A percentile compares a stretch with the other conserved stretches of the same genome.
phyloP scores from a whole-genome alignment of 495 filamentous ascomycete genomes.

The Penicillium manginii region DNA sequence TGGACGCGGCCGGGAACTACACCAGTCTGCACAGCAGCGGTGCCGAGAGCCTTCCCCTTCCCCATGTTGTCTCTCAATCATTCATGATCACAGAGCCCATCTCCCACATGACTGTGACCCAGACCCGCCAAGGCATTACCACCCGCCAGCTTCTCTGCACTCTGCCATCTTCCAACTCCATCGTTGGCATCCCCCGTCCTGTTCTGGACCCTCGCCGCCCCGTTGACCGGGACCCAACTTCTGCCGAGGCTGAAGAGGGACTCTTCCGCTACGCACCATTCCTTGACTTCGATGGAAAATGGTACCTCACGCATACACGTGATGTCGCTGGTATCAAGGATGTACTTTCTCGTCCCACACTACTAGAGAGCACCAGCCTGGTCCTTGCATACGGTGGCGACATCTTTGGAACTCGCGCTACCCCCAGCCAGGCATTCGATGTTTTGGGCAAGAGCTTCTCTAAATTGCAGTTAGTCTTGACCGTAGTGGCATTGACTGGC shows the following conservation, averaged over 20 bases:
- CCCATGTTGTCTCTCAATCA: slow-evolving; percentile 75
- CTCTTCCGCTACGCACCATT: slow-evolving; percentile 73
- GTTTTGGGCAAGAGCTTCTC: slow-evolving; percentile 91
- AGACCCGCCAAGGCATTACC: slow-evolving; percentile 93
- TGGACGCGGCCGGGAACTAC: slow-evolving; percentile 69
- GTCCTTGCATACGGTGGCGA: slow-evolving; percentile 88
- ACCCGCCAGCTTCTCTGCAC: slow-evolving; percentile 79
- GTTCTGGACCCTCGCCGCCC: slow-evolving; percentile 88
- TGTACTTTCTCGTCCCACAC: slow-evolving; percentile 71
- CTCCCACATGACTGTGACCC: slow-evolving; percentile 77
- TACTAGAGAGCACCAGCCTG: slow-evolving; percentile 92
- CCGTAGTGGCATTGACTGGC: slow-evolving; percentile 73
- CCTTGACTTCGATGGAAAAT: slow-evolving; percentile 83
- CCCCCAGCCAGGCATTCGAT: slow-evolving; percentile 87
- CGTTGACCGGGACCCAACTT: slow-evolving; percentile 78
- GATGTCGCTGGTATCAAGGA: slow-evolving; percentile 76
- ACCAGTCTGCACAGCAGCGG: slow-evolving; percentile 64
- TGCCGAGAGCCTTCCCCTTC: slow-evolving; percentile 48
- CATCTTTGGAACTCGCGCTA: slow-evolving; percentile 82
- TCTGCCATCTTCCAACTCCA: slow-evolving; percentile 67
- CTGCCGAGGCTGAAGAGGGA: slow-evolving; percentile 81
- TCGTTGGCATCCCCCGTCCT: slow-evolving; percentile 77
- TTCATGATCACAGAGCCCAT: slow-evolving; percentile 79
- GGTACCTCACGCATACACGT: slow-evolving; percentile 78
- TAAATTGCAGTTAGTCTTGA: slow-evolving; percentile 80